These are phyloP conservation scores for Paracoccidioides brasiliensis DNA, from an alignment of 2,329 filamentous ascomycete species.

Conservation along the genomic window DNA sequence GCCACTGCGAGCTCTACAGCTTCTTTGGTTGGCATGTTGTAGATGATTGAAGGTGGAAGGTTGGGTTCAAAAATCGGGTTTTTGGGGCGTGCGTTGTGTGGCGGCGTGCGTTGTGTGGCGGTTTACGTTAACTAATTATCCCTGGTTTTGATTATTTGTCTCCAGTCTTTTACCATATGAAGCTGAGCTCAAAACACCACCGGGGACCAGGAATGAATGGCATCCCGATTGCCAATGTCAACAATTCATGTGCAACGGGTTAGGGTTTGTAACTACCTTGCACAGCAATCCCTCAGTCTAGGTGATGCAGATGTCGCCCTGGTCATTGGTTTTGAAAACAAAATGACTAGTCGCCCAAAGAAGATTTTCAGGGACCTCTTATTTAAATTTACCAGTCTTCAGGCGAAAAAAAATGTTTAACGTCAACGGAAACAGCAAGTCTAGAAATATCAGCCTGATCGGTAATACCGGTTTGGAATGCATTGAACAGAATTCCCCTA, in stretches of 20 bases:
- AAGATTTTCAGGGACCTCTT: slow-evolving; percentile 9
- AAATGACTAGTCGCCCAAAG: slow-evolving; percentile 12
- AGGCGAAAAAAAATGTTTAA: slow-evolving; percentile 11
- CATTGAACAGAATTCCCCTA: slow-evolving; percentile 12
- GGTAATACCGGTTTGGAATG: slow-evolving; percentile 14
- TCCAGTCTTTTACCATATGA: neutral
- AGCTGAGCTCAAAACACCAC: neutral
- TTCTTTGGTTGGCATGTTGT: no score
- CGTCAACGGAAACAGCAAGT: slow-evolving; percentile 11
- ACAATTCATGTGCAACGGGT: slow-evolving; percentile 17
- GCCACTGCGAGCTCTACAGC: no score
- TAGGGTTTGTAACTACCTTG: slow-evolving; percentile 14
- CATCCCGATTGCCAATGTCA: slow-evolving; percentile 17
- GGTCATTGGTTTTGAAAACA: slow-evolving; percentile 18
- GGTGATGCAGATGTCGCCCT: slow-evolving; percentile 15
- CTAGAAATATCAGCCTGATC: slow-evolving; percentile 11
- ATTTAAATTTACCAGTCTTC: slow-evolving; percentile 6
- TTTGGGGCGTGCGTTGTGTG: no score
- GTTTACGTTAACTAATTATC: no score
- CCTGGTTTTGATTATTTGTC: neutral
- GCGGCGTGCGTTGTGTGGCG: no score
- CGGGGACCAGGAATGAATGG: slow-evolving; percentile 11
- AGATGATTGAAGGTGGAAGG: no score
- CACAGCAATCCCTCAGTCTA: slow-evolving; percentile 10
- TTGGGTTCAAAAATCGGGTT: no score